Percentiles rank a stretch among this genome's conserved stretches.
Conservation (phyloP, 805 yeast species). For the Candida morakotiae region DNA sequence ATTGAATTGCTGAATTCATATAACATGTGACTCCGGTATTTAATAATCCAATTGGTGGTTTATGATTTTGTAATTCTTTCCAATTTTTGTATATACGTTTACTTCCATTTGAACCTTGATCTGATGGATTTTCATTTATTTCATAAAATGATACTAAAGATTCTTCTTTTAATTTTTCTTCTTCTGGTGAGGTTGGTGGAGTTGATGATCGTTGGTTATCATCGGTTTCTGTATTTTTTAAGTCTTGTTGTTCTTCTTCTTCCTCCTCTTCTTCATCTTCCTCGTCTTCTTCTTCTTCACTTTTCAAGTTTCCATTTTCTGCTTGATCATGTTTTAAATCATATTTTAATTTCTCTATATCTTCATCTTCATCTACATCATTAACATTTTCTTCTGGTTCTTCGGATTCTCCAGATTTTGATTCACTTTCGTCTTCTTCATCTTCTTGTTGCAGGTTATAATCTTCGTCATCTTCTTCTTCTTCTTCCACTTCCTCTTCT, state of each 20-base stretch:
- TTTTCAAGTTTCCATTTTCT: no score
- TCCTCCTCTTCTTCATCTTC: conserved; percentile 17
- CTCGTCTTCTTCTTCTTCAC: conserved; percentile 8
- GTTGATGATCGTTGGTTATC: no score
- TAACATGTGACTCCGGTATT: conserved; percentile 97
- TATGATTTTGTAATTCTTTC: conserved; percentile 44
- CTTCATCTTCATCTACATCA: conserved; percentile 11
- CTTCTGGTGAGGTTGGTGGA: conserved; percentile 12
- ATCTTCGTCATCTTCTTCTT: conserved; percentile 15
- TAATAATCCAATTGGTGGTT: conserved; percentile 69
- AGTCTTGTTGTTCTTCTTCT: conserved; percentile 7
- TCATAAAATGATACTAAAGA: no score
- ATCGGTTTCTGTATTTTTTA: no score
- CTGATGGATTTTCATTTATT: conserved; percentile 53
- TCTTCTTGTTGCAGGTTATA: conserved; percentile 14
- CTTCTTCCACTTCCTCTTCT: conserved; percentile 12
- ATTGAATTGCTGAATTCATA: conserved; percentile 92
- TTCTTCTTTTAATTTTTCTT: conserved; percentile 4
- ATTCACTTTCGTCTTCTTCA: conserved; percentile 11
- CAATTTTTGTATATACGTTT: conserved; percentile 67
- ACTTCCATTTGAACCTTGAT: conserved; percentile 61
- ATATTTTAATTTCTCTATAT: conserved; percentile 12
- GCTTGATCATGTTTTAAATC: conserved; percentile 14
- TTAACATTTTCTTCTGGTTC: conserved; percentile 12
- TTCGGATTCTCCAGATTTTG: conserved; percentile 2